These are phyloP conservation scores for Scortechinia acanthostroma DNA, from an alignment of 2,329 filamentous ascomycete species.

Conservation along the genomic window DNA sequence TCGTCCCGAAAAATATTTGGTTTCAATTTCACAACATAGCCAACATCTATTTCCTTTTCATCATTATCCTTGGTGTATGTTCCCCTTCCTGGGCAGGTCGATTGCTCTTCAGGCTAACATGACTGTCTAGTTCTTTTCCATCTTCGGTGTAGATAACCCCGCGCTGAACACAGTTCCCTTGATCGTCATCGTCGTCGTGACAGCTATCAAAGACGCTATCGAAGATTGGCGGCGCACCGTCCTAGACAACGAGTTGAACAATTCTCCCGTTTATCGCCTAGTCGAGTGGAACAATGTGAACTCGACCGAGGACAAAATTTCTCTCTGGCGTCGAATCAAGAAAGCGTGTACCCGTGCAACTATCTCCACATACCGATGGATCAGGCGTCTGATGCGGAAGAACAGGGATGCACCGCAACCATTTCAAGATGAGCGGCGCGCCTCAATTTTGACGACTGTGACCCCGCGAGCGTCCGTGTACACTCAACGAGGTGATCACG, in stretches of 20 bases:
- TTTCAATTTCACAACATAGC: constrained; percentile 98
- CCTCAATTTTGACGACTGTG: constrained; percentile 34
- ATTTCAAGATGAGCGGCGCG: constrained; percentile 36
- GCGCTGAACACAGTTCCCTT: constrained; percentile 83
- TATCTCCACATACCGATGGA: constrained; percentile 39
- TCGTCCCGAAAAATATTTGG: constrained; percentile 93
- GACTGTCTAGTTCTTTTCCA: constrained; percentile 73
- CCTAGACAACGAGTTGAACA: constrained; percentile 89
- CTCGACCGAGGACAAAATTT: constrained; percentile 78
- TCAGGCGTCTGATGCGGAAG: constrained; percentile 38
- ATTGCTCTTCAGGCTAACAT: not conserved
- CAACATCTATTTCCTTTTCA: constrained; percentile 96
- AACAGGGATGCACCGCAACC: constrained; percentile 37
- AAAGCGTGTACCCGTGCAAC: constrained; percentile 70
- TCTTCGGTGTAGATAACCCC: constrained; percentile 87
- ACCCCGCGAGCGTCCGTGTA: constrained; percentile 17
- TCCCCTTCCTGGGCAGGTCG: not conserved
- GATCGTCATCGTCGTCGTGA: constrained; percentile 84
- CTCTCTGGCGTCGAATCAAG: constrained; percentile 80
- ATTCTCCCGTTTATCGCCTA: constrained; percentile 85
- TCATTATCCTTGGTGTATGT: constrained; percentile 88
- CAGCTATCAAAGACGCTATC: constrained; percentile 86
- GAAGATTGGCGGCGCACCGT: constrained; percentile 90
- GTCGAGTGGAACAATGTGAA: constrained; percentile 91
- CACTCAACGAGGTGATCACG: constrained; percentile 24